A percentile compares a stretch with the other conserved stretches of the same genome.
Conservation (phyloP, 1,284 basidiomycete genomes). For the Ceratobasidium papillatum region DNA sequence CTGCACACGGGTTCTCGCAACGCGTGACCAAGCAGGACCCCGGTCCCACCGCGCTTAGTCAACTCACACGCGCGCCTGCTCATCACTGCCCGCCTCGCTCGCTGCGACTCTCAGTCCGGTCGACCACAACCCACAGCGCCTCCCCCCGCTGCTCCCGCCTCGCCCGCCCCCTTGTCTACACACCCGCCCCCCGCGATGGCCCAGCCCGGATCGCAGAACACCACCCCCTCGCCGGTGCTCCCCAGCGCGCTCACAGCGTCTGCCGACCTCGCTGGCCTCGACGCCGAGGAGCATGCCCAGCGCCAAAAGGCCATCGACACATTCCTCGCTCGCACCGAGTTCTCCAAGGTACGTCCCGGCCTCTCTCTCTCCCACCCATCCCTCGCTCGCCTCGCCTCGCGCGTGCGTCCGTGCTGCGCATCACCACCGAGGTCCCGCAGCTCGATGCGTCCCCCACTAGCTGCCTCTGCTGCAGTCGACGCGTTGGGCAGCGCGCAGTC, state of each 20-base stretch:
- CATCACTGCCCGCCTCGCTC: slow-evolving; percentile 5
- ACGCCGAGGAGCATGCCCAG: slow-evolving; percentile 60
- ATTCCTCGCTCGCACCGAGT: slow-evolving; percentile 75
- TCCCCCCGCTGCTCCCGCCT: neutral
- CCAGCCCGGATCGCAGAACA: slow-evolving; percentile 29
- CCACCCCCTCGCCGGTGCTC: slow-evolving; percentile 31
- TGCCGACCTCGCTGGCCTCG: slow-evolving; percentile 46
- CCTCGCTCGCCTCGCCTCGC: slow-evolving; percentile 59
- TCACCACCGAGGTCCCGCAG: neutral
- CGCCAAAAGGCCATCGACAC: slow-evolving; percentile 72
- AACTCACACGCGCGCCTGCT: slow-evolving; percentile 13
- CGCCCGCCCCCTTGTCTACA: neutral
- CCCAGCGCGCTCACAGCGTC: slow-evolving; percentile 47
- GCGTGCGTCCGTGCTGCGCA: slow-evolving; percentile 21
- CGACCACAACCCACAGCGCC: neutral
- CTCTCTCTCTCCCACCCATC: slow-evolving; percentile 47
- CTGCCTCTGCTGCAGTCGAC: slow-evolving; percentile 44
- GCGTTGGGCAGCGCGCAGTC: slow-evolving; percentile 26
- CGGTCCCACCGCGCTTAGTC: neutral
- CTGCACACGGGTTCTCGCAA: neutral
- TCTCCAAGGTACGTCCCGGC: slow-evolving; percentile 70
- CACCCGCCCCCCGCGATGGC: neutral
- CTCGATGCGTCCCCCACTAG: neutral
- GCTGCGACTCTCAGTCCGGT: neutral
- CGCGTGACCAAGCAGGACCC: slow-evolving; percentile 1